phyloP scores from a whole-genome alignment of 805 yeast genomes.

The Candida xiaguanensis region DNA sequence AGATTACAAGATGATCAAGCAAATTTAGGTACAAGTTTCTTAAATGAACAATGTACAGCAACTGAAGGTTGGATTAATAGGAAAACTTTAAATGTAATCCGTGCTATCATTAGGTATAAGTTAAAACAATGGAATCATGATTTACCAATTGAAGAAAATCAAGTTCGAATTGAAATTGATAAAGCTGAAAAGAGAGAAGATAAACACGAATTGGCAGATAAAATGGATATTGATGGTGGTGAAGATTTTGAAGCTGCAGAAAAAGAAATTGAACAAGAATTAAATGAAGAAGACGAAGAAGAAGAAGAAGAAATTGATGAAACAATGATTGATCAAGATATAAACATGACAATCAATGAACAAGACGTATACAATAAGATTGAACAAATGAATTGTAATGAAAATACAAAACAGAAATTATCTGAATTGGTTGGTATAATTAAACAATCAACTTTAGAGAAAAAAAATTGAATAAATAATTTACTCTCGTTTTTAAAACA shows the following conservation, averaged over 20 bases:
- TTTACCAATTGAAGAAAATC: constrained; percentile 39
- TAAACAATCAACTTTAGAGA: constrained; percentile 26
- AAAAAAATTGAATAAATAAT: background rate
- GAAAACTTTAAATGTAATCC: constrained; percentile 56
- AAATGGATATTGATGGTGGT: constrained; percentile 21
- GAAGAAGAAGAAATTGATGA: constrained; percentile 2
- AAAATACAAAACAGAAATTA: constrained; percentile 29
- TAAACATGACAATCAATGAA: background rate
- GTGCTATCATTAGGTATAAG: constrained; percentile 72
- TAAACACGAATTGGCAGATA: constrained; percentile 13
- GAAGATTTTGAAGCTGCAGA: constrained; percentile 22
- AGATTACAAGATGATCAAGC: constrained; percentile 34
- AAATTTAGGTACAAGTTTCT: constrained; percentile 34
- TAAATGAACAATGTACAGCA: constrained; percentile 36
- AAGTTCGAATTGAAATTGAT: constrained; percentile 31
- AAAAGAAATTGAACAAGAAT: constrained; percentile 19
- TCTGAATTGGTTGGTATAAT: constrained; percentile 32
- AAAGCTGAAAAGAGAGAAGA: constrained; percentile 15
- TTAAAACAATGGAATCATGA: constrained; percentile 57
- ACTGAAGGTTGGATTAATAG: constrained; percentile 80
- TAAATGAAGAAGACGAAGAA: constrained; percentile 14
- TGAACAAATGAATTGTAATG: constrained; percentile 24
- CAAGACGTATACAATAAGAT: constrained; percentile 34
- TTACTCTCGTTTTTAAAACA: background rate
- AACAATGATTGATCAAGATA: too few relatives aligned